Conservation (phyloP, 352 stramenopile genomes). For the Phytophthora colocasiae region DNA sequence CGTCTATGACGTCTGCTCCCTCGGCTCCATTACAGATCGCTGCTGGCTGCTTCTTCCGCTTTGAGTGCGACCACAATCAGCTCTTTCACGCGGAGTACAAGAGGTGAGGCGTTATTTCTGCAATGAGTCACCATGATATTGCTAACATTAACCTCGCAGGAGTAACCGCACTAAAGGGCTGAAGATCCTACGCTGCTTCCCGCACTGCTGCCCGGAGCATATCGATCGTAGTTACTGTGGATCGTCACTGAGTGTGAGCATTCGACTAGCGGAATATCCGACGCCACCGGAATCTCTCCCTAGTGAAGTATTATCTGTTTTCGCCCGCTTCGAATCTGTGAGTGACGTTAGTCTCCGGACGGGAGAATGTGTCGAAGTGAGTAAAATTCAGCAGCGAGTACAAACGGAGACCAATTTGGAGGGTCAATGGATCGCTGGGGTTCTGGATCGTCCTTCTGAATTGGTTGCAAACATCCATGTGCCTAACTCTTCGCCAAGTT, state of each 20-base stretch:
- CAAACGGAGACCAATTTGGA: slow-evolving; percentile 70
- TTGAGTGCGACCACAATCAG: slow-evolving; percentile 69
- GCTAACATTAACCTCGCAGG: slow-evolving; percentile 19
- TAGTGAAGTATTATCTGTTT: slow-evolving; percentile 32
- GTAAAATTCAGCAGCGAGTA: slow-evolving; percentile 34
- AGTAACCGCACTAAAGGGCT: slow-evolving; percentile 79
- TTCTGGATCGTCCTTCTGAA: slow-evolving; percentile 50
- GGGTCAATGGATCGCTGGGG: slow-evolving; percentile 61
- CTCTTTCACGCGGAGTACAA: slow-evolving; percentile 79
- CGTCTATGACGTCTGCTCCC: slow-evolving; percentile 2
- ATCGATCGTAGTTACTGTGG: slow-evolving; percentile 81
- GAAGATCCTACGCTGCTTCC: slow-evolving; percentile 77
- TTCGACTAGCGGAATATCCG: slow-evolving; percentile 15
- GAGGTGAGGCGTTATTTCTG: slow-evolving; percentile 31
- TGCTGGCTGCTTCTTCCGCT: slow-evolving; percentile 53
- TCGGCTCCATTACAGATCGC: slow-evolving; percentile 39
- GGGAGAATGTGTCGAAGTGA: slow-evolving; percentile 56
- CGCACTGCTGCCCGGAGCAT: slow-evolving; percentile 76
- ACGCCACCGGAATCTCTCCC: slow-evolving; percentile 13
- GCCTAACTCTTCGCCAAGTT: slow-evolving; percentile 8
- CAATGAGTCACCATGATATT: too few relatives aligned
- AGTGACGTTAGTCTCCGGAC: slow-evolving; percentile 44
- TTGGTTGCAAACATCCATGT: slow-evolving; percentile 30
- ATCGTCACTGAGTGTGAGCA: slow-evolving; percentile 56
- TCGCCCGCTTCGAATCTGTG: slow-evolving; percentile 49